Evolutionary conservation across 441 rosid species (phyloP).

Genomic region (Dalechampia spathulata): DNA sequence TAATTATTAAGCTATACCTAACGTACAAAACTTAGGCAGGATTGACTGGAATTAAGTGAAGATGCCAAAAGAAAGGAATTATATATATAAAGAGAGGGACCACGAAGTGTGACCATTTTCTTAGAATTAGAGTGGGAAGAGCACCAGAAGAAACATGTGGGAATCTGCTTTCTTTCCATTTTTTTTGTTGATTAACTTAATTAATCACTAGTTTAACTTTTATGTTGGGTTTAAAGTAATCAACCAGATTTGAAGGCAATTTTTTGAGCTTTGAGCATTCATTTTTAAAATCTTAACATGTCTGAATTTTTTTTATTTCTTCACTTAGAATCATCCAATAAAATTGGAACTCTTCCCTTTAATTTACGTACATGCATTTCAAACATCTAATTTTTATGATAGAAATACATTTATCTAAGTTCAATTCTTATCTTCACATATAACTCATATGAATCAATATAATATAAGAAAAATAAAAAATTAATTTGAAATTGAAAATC

Average conservation of each 20-base stretch:
- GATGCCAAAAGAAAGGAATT: too few relatives aligned
- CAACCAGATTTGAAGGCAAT: slow-evolving; percentile 12
- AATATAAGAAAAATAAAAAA: too few relatives aligned
- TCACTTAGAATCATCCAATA: background rate
- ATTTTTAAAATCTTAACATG: background rate
- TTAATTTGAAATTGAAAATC: too few relatives aligned
- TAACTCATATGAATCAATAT: too few relatives aligned
- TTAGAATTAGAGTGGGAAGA: slow-evolving; percentile 8
- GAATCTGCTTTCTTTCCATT: slow-evolving; percentile 18
- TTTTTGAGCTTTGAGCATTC: slow-evolving; percentile 18
- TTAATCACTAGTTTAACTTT: background rate
- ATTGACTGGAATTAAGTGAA: too few relatives aligned
- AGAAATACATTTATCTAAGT: too few relatives aligned
- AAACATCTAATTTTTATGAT: too few relatives aligned
- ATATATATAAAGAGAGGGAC: too few relatives aligned
- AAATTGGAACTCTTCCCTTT: background rate
- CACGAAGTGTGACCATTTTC: background rate
- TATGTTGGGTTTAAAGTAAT: slow-evolving; percentile 10
- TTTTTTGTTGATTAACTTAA: background rate
- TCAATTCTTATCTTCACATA: too few relatives aligned
- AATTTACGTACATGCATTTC: too few relatives aligned
- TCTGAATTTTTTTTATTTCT: background rate
- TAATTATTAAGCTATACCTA: too few relatives aligned
- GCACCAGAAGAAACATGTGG: slow-evolving; percentile 33
- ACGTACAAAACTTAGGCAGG: too few relatives aligned